Conservation (phyloP, 2,329 filamentous ascomycete genomes). For the Knoxdaviesia capensis region DNA sequence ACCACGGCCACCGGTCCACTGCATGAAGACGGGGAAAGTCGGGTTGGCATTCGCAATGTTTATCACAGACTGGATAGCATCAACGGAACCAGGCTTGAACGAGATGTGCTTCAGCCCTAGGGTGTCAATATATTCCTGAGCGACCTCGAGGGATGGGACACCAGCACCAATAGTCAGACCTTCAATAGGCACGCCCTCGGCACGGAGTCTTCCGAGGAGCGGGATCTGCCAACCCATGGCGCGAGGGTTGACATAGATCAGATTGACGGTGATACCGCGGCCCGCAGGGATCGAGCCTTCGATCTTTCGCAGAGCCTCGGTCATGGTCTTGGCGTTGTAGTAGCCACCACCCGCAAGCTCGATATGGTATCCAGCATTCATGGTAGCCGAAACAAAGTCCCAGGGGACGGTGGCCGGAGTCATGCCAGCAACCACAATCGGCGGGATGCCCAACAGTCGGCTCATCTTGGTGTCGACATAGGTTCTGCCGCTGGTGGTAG, state of each 20-base stretch:
- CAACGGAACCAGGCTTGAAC: conserved; percentile 82
- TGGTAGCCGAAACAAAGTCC: conserved; percentile 82
- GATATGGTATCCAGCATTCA: conserved; percentile 90
- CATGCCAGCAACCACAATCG: conserved; percentile 85
- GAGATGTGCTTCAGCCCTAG: conserved; percentile 81
- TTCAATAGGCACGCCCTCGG: conserved; percentile 78
- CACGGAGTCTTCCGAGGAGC: conserved; percentile 56
- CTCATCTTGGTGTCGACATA: conserved; percentile 97
- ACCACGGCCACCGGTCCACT: conserved; percentile 89
- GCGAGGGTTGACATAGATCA: conserved; percentile 79
- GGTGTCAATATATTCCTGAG: conserved; percentile 84
- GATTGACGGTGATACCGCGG: conserved; percentile 71
- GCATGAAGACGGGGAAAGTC: conserved; percentile 75
- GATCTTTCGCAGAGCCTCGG: conserved; percentile 63
- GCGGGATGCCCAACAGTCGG: conserved; percentile 63
- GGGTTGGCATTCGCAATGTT: conserved; percentile 92
- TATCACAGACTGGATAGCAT: conserved; percentile 75
- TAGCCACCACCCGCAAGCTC: conserved; percentile 82
- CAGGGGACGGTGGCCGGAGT: conserved; percentile 75
- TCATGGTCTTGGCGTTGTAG: conserved; percentile 68
- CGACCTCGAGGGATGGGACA: conserved; percentile 83
- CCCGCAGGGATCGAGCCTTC: conserved; percentile 68
- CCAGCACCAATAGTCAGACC: conserved; percentile 84
- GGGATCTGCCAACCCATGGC: conserved; percentile 91
- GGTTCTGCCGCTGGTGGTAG: conserved; percentile 72